Evolutionary conservation across 805 yeast genomes (phyloP).

Genomic region (Metschnikowia koreensis): DNA sequence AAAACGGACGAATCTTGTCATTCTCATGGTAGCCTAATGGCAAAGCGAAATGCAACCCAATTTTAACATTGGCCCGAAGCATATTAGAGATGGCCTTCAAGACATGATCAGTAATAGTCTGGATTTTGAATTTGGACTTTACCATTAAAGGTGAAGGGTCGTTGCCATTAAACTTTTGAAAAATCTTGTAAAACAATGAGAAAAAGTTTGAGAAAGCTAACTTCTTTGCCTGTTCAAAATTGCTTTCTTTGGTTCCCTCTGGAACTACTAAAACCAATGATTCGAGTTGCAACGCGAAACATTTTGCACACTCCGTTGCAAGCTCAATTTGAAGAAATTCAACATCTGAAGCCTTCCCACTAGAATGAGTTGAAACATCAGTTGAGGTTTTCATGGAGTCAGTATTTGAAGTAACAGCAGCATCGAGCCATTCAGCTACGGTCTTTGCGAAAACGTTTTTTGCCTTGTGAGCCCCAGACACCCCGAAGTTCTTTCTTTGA

Average conservation of each 20-base stretch:
- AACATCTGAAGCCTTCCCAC: conserved; percentile 33
- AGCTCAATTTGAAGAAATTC: conserved; percentile 54
- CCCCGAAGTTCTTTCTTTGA: conserved; percentile 32
- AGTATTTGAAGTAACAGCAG: conserved; percentile 39
- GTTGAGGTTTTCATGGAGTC: conserved; percentile 16
- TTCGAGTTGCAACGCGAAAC: conserved; percentile 53
- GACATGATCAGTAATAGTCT: conserved; percentile 58
- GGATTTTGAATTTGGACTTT: conserved; percentile 51
- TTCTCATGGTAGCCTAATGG: conserved; percentile 78
- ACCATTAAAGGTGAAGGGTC: conserved; percentile 16
- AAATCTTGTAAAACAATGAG: conserved; percentile 53
- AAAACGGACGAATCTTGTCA: conserved; percentile 62
- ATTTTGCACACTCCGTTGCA: conserved; percentile 62
- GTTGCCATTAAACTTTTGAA: conserved; percentile 44
- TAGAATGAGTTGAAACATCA: not conserved
- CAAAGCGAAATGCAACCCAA: conserved; percentile 71
- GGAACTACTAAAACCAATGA: conserved; percentile 59
- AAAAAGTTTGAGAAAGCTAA: conserved; percentile 70
- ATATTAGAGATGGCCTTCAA: conserved; percentile 66
- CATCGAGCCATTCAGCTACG: conserved; percentile 53
- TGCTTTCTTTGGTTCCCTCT: conserved; percentile 52
- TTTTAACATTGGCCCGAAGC: conserved; percentile 68
- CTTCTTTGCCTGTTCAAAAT: conserved; percentile 52
- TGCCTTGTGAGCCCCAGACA: conserved; percentile 44
- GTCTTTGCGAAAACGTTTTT: conserved; percentile 49